Percentiles rank a stretch among this genome's conserved stretches.
These are phyloP conservation scores for Picea glauca DNA, from an alignment of 75 land plant species.

Conservation along the genomic window DNA sequence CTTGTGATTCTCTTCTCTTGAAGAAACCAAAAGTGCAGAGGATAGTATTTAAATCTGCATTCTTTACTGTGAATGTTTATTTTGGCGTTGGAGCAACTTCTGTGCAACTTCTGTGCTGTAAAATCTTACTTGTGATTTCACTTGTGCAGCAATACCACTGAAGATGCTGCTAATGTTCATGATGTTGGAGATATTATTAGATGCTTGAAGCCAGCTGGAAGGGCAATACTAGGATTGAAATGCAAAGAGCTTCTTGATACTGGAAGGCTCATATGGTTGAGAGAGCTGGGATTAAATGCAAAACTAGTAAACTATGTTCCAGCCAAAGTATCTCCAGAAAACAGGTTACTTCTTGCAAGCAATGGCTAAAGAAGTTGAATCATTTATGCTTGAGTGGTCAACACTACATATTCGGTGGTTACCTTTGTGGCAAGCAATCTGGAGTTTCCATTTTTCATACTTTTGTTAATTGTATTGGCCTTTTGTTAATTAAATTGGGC, in stretches of 20 bases:
- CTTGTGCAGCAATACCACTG: slow-evolving; percentile 6
- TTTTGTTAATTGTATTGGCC: no score
- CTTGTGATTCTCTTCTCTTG: neutral
- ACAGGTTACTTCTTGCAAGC: slow-evolving; percentile 67
- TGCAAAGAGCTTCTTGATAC: slow-evolving; percentile 87
- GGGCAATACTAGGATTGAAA: slow-evolving; percentile 73
- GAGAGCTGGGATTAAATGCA: slow-evolving; percentile 49
- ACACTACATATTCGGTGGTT: no score
- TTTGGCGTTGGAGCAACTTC: neutral
- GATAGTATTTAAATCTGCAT: neutral
- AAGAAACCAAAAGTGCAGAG: neutral
- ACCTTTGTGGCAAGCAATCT: no score
- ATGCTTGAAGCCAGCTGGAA: slow-evolving; percentile 42
- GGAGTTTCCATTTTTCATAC: no score
- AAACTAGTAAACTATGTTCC: slow-evolving; percentile 75
- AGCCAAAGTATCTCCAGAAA: slow-evolving; percentile 76
- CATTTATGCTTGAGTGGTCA: no score
- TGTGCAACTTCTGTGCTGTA: neutral
- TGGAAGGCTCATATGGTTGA: slow-evolving; percentile 72
- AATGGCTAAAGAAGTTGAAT: neutral
- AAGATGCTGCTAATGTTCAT: neutral
- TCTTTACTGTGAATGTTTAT: neutral
- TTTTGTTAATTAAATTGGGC: no score
- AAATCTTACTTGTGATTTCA: neutral
- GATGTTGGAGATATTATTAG: slow-evolving; percentile 21